phyloP scores from a whole-genome alignment of 345 rosid species.

The Eucalyptus melliodora region DNA sequence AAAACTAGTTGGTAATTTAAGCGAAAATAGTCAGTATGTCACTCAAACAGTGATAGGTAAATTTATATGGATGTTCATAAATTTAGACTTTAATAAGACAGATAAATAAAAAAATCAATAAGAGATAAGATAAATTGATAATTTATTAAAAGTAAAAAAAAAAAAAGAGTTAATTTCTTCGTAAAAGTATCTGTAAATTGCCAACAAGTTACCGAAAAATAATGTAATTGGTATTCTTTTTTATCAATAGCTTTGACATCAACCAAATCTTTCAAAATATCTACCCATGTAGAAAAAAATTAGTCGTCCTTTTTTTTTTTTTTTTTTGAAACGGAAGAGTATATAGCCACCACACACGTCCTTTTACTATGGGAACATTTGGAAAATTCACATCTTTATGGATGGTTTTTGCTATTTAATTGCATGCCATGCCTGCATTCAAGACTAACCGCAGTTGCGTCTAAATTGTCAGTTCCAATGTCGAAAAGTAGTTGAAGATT shows the following conservation, averaged over 20 bases:
- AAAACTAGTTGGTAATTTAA: neutral
- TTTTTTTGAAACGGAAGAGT: neutral
- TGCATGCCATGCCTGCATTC: neutral
- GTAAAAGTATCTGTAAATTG: neutral
- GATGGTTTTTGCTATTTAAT: neutral
- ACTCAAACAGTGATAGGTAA: neutral
- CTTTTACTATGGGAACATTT: neutral
- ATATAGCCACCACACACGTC: no score
- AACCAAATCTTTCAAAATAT: neutral
- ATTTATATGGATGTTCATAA: neutral
- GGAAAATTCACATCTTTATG: neutral
- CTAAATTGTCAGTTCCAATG: neutral
- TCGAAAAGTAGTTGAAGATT: neutral
- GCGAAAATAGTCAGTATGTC: neutral
- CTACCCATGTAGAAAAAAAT: neutral
- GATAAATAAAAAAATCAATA: neutral
- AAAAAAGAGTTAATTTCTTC: neutral
- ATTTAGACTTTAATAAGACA: neutral
- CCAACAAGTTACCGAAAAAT: neutral
- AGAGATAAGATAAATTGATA: neutral
- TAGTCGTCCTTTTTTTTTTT: no score
- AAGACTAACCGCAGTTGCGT: neutral
- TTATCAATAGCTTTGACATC: neutral
- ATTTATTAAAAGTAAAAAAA: neutral
- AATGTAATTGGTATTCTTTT: neutral